Percentiles rank a stretch among this genome's conserved stretches.
These are phyloP conservation scores for Saturnispora ahearnii DNA, from an alignment of 805 yeast genomes.

Conservation along the genomic window DNA sequence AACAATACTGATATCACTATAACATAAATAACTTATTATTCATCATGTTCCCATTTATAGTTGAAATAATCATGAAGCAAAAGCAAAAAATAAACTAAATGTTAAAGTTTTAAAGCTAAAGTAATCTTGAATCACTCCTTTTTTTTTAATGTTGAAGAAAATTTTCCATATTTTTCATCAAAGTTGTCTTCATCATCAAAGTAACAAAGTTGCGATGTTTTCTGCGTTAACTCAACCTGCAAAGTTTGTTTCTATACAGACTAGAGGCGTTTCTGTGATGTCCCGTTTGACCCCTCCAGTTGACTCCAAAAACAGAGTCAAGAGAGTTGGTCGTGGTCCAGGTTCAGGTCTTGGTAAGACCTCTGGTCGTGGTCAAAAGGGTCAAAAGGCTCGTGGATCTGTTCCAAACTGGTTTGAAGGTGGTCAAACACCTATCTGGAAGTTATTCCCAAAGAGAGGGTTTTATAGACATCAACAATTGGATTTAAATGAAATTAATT, in stretches of 20 bases:
- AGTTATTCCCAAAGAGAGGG: conserved; percentile 82
- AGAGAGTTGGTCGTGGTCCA: conserved; percentile 93
- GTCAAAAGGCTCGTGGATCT: conserved; percentile 92
- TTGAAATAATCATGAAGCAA: too few relatives aligned
- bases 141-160: neutral
- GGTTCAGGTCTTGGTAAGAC: conserved; percentile 91
- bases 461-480: conserved; percentile 58
- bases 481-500: conserved; percentile 49
- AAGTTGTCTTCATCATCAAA: neutral
- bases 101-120: too few relatives aligned
- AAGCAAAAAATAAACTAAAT: too few relatives aligned
- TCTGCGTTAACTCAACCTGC: neutral
- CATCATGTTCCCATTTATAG: too few relatives aligned
- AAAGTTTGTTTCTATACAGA: neutral
- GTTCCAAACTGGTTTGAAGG: conserved; percentile 96
- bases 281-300: conserved; percentile 50
- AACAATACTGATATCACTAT: too few relatives aligned
- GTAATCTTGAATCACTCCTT: too few relatives aligned
- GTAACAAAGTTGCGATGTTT: neutral
- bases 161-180: neutral
- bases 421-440: conserved; percentile 91
- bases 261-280: conserved; percentile 35
- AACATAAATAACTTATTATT: too few relatives aligned
- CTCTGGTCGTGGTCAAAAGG: conserved; percentile 95
- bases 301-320: conserved; percentile 51